A percentile compares a stretch with the other conserved stretches of the same genome.
These are phyloP conservation scores for Emericellopsis terricola DNA, from an alignment of 495 filamentous ascomycete genomes.

Conservation along the genomic window DNA sequence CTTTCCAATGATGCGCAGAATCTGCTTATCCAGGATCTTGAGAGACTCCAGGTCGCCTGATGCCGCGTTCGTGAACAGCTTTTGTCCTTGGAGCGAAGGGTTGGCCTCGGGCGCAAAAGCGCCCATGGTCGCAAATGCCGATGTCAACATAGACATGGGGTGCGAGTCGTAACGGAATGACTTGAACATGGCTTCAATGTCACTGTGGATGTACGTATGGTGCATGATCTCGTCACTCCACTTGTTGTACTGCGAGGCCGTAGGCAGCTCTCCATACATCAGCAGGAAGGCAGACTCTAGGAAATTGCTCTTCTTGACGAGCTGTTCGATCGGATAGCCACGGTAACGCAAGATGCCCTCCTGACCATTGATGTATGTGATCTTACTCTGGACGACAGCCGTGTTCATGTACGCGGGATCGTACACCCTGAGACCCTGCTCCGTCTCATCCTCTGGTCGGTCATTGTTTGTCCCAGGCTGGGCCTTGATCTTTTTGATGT, in stretches of 20 bases:
- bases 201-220: slow-evolving; percentile 16
- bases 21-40: slow-evolving; percentile 18
- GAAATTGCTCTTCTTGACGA: slow-evolving; percentile 19
- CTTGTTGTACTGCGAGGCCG: slow-evolving; percentile 11
- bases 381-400: slow-evolving; percentile 26
- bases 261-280: slow-evolving; percentile 23
- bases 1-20: slow-evolving; percentile 19
- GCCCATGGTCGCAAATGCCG: slow-evolving; percentile 22
- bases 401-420: slow-evolving; percentile 40
- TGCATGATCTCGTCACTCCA: slow-evolving; percentile 22
- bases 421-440: slow-evolving; percentile 23
- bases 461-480: slow-evolving; percentile 1
- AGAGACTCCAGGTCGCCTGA: slow-evolving; percentile 5
- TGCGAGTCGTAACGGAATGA: slow-evolving; percentile 20
- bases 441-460: slow-evolving; percentile 9
- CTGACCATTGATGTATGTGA: slow-evolving; percentile 32
- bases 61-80: slow-evolving; percentile 19
- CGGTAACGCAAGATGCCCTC: slow-evolving; percentile 21
- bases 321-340: slow-evolving; percentile 22
- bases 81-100: slow-evolving; percentile 15
- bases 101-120: slow-evolving; percentile 19
- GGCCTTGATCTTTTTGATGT: slow-evolving; percentile 28
- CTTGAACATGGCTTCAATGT: slow-evolving; percentile 14
- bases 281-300: slow-evolving; percentile 23
- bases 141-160: slow-evolving; percentile 23